Evolutionary conservation across 2,329 filamentous ascomycete species (phyloP).

Genomic region (Cryphonectria naterciae): DNA sequence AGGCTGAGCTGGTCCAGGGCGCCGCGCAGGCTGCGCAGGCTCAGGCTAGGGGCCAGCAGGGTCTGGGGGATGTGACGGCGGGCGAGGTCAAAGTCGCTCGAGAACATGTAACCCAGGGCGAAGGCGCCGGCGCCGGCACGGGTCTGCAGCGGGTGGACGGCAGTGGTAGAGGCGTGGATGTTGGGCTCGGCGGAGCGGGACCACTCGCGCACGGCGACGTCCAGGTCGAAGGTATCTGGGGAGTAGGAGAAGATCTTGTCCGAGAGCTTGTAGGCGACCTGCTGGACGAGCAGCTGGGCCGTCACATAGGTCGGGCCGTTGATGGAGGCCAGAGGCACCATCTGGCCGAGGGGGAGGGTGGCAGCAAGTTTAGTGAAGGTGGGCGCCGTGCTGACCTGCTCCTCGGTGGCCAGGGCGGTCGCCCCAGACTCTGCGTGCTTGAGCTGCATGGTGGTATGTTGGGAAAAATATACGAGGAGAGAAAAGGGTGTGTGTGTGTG

Average conservation of each 20-base stretch:
- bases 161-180: slow-evolving; percentile 78
- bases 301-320: slow-evolving; percentile 90
- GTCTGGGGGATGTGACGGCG: slow-evolving; percentile 92
- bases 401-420: slow-evolving; percentile 35
- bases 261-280: slow-evolving; percentile 91
- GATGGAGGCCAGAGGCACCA: slow-evolving; percentile 63
- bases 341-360: slow-evolving; percentile 61
- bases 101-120: slow-evolving; percentile 96
- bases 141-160: slow-evolving; percentile 81
- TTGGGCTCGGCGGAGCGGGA: slow-evolving; percentile 71
- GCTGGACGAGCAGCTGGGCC: slow-evolving; percentile 90
- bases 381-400: slow-evolving; percentile 37
- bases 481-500: neutral
- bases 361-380: slow-evolving; percentile 51
- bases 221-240: slow-evolving; percentile 88
- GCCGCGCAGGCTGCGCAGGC: slow-evolving; percentile 77
- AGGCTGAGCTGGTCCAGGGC: slow-evolving; percentile 89
- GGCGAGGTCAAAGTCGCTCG: slow-evolving; percentile 89
- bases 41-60: slow-evolving; percentile 83
- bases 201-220: slow-evolving; percentile 82
- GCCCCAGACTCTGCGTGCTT: slow-evolving; percentile 44
- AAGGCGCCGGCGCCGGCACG: slow-evolving; percentile 87
- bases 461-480: neutral
- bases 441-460: slow-evolving; percentile 33
- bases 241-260: slow-evolving; percentile 99